Base-by-base conservation (phyloP, 495 filamentous ascomycete species). In the Penicillium salamii region DNA sequence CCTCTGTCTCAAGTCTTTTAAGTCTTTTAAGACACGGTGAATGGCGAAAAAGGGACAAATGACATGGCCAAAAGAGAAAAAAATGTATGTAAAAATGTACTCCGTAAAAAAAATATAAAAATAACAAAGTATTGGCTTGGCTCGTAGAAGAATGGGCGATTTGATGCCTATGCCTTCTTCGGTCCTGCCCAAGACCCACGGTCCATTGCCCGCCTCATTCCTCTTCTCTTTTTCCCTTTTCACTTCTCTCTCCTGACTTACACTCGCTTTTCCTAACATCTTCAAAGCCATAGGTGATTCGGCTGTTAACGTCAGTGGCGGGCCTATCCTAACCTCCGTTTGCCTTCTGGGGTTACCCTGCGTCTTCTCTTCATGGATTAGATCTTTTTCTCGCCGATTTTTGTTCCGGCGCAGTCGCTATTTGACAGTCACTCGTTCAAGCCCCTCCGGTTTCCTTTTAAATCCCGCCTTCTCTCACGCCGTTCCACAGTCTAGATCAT, bases 261-360 rank as follows among this genome's bases (percentile, higher is more conserved):
- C 31, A 28, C 20, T 17, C 26, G 31, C 24, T 39, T 7, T 39
- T 11, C 36, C 36, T n/a, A 21, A 4, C 21, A 20, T 14, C 13
- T 12, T n/a, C n/a, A n/a, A n/a, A n/a, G n/a, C n/a, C n/a, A n/a
- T n/a, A 8, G 43, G 31, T 45, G 42, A 35, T 45, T 45, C 17
- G 42, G 17, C 28, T 36, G 35, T 40, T 7, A 48, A 48, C 46
- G 46, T 48, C 46, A 48, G 39, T 48, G 46, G 46, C 46, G 24
- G 26, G 39, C 26, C 46, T 39, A 24, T 19, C 42, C 42, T 44
- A 34, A 45, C 11, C 31, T 32, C 35, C 46, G 35, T 32, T 48
- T 48, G 20, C 23, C 37, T 47, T 31, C 18, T 24, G 24, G 17
- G 35, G n/a, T 48, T 18, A 14, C 17, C 46, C 35, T 37, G 14